Evolutionary conservation across 441 rosid genomes (phyloP).

Genomic region (Populus hybrid): DNA sequence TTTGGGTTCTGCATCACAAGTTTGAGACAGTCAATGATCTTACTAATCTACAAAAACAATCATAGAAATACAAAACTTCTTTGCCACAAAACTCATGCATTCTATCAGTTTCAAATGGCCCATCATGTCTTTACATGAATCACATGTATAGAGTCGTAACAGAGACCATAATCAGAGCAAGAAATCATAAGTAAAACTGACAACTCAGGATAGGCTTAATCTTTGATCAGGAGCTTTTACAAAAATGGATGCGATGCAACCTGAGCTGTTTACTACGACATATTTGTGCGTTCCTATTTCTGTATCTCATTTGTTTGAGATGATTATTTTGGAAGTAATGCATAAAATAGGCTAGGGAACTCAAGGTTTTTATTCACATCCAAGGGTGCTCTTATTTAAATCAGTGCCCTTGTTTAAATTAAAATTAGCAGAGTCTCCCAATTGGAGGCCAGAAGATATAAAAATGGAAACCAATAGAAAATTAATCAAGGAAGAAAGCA

Average conservation of each 20-base stretch:
- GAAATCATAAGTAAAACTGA: neutral
- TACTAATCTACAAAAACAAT: neutral
- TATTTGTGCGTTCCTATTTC: neutral
- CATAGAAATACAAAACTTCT: neutral
- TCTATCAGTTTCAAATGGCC: neutral
- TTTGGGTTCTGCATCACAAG: slow-evolving; percentile 54
- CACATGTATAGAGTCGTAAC: neutral
- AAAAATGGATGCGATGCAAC: neutral
- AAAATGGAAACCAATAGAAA: neutral
- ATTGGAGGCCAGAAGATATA: neutral
- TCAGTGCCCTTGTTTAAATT: neutral
- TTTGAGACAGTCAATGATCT: neutral
- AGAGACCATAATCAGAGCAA: neutral
- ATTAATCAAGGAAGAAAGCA: neutral
- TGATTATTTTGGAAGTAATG: neutral
- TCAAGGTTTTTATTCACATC: neutral
- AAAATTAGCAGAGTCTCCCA: neutral
- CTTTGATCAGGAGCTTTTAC: neutral
- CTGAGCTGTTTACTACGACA: neutral
- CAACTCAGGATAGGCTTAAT: neutral
- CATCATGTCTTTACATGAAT: neutral
- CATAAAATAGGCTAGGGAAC: neutral
- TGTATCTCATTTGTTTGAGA: neutral
- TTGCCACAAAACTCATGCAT: neutral
- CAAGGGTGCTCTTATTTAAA: neutral